Percentiles rank a stretch among this genome's conserved stretches.
Conservation (phyloP, 2,329 filamentous ascomycete species). For the Epichloe elymi region DNA sequence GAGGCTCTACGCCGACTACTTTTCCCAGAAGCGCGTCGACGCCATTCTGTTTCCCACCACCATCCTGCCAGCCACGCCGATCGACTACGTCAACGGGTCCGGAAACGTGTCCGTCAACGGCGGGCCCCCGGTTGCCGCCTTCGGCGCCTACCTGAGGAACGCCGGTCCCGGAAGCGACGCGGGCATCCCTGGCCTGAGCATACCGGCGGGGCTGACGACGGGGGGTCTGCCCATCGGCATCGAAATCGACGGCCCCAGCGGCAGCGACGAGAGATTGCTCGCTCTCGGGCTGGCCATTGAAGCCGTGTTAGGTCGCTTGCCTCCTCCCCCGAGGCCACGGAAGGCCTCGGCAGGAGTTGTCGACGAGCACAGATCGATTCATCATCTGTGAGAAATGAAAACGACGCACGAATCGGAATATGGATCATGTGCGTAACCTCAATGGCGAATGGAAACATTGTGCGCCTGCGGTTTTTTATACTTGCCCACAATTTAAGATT, state of each 20-base stretch:
- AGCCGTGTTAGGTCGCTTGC: conserved; percentile 5
- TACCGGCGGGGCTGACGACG: conserved; percentile 6
- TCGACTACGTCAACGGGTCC: conserved; percentile 6
- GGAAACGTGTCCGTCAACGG: conserved; percentile 9
- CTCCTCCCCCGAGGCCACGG: neutral
- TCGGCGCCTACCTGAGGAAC: conserved; percentile 6
- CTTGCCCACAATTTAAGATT: too few species aligned
- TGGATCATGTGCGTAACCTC: too few species aligned
- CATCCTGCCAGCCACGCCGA: conserved; percentile 7
- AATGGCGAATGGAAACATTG: too few species aligned
- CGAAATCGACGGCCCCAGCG: conserved; percentile 8
- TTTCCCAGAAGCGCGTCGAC: conserved; percentile 3
- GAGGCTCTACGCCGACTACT: conserved; percentile 7
- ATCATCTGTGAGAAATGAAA: too few species aligned
- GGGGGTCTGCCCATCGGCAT: conserved; percentile 7
- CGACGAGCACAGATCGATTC: neutral
- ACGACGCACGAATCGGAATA: too few species aligned
- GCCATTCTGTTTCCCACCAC: conserved; percentile 10
- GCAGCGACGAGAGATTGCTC: conserved; percentile 7
- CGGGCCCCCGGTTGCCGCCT: conserved; percentile 7
- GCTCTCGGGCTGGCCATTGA: conserved; percentile 7
- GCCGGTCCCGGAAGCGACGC: conserved; percentile 8
- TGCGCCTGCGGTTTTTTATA: too few species aligned
- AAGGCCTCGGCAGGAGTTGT: neutral
- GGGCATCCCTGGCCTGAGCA: conserved; percentile 8